Conservation (phyloP, 495 filamentous ascomycete species). For the Coniosporium apollinis region DNA sequence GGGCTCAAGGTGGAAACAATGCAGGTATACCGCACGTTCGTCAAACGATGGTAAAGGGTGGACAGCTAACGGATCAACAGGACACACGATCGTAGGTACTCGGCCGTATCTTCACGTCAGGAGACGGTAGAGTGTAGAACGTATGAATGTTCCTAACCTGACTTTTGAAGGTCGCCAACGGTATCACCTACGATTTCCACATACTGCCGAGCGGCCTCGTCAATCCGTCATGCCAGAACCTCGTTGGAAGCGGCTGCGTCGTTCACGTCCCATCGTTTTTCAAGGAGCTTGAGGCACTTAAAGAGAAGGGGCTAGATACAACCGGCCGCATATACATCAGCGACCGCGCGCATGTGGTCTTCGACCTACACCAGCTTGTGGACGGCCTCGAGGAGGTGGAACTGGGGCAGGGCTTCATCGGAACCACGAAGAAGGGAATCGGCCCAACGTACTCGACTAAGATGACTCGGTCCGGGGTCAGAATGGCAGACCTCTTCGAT, state of each 20-base stretch:
- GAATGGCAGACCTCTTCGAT: conserved; percentile 61
- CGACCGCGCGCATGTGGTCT: conserved; percentile 67
- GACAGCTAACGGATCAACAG: too few relatives aligned
- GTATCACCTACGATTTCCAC: conserved; percentile 38
- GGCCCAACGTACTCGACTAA: conserved; percentile 68
- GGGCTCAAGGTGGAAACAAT: conserved; percentile 48
- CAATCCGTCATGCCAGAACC: conserved; percentile 58
- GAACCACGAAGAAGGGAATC: conserved; percentile 39
- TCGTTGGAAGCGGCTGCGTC: conserved; percentile 75
- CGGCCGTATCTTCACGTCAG: not conserved
- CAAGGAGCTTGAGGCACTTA: conserved; percentile 57
- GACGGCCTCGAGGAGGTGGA: conserved; percentile 50
- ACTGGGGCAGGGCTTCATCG: conserved; percentile 40
- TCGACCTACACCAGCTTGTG: conserved; percentile 67
- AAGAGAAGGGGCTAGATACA: conserved; percentile 52
- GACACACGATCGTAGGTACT: too few relatives aligned
- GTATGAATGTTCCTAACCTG: too few relatives aligned
- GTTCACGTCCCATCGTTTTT: conserved; percentile 79
- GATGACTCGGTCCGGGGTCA: conserved; percentile 55
- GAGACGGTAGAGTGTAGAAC: too few relatives aligned
- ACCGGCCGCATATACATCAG: conserved; percentile 59
- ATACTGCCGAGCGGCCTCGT: conserved; percentile 50
- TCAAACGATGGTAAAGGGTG: too few relatives aligned
- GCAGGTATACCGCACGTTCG: too few relatives aligned
- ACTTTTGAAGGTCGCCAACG: too few relatives aligned